Base-by-base conservation (phyloP, 768 basidiomycete species). In the Podaxis mareebaensis region DNA sequence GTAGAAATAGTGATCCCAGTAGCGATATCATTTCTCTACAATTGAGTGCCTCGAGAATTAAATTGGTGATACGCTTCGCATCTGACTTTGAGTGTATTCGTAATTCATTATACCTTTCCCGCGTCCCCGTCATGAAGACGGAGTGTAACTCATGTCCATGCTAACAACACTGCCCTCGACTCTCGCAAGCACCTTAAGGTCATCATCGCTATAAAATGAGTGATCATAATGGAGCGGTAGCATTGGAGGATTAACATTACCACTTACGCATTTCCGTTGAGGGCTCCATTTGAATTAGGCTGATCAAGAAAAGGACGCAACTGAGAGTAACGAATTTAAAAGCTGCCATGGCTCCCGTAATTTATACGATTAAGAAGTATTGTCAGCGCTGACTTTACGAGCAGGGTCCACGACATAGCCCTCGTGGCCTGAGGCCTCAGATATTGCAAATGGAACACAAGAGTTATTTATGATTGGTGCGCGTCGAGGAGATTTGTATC, bases 91-190 rank as follows among this genome's bases (percentile, higher is more conserved):
- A 44, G 13, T 13, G 42, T 4, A 33, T 3, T 33, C 33, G 0
- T 10, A 33, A 8, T 51, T 22, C 10, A 4, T 4, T 72, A 22
- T 63, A 88, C 89, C 82, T 84, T 89, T 33, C 70, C 89, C 52
- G 84, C 89, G 65, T 89, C 90, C 69, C 86, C 90, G 64, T 90
- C 90, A 61, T 90, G 86, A 54, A 91, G 71, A 64, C 89, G 85
- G 59, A 78, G 8, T 33, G 79, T 4, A 86, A 83, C 67, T 80
- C 82, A 48, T 76, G 76, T 63, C 80, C 72, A 62, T 82, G 77
- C 60, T 79, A 76, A 55, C 78, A 74, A 8, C 75, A 70, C 71
- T 67, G 67, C 38, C 36, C 24, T 13, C 60, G 58, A 57, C 55
- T 67, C 38, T 71, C 63, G 40, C 69, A 58, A 57, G 36, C 65